These are phyloP conservation scores for Coriolopsis trogii DNA, from an alignment of 1,284 basidiomycete species.

Conservation along the genomic window DNA sequence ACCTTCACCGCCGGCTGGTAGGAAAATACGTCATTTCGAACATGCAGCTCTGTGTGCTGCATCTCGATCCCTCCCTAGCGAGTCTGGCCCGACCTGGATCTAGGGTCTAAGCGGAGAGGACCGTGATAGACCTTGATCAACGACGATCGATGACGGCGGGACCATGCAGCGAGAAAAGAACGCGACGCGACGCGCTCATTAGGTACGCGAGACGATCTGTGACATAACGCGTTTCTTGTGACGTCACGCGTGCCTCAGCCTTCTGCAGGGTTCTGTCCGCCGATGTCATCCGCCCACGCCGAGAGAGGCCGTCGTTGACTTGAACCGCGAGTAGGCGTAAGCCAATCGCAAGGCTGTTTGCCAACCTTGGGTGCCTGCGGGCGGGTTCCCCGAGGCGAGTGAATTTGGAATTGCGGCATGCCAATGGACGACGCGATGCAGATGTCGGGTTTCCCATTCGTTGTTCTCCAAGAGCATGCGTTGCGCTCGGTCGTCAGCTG, in stretches of 20 bases:
- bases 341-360: too few species aligned
- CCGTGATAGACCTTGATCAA: neutral
- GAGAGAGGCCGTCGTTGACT: too few species aligned
- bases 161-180: neutral
- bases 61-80: too few species aligned
- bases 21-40: too few species aligned
- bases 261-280: too few species aligned
- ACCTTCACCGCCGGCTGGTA: too few species aligned
- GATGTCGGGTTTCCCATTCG: neutral
- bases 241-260: slow-evolving; percentile 8
- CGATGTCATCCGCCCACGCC: too few species aligned
- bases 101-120: too few species aligned
- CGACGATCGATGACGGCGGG: neutral
- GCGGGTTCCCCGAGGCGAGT: neutral
- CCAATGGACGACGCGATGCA: too few species aligned
- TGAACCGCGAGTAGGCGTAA: too few species aligned
- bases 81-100: neutral
- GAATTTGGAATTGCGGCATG: neutral
- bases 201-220: slow-evolving; percentile 8
- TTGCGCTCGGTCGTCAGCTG: neutral
- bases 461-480: neutral
- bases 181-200: slow-evolving; percentile 17
- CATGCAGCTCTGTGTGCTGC: too few species aligned
- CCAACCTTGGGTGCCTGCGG: neutral
- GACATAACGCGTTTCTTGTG: slow-evolving; percentile 2